Percentiles rank a stretch among this genome's conserved stretches.
phyloP scores from a whole-genome alignment of 192 early-diverging fungal species.

The Jimgerdemannia lactiflua region DNA sequence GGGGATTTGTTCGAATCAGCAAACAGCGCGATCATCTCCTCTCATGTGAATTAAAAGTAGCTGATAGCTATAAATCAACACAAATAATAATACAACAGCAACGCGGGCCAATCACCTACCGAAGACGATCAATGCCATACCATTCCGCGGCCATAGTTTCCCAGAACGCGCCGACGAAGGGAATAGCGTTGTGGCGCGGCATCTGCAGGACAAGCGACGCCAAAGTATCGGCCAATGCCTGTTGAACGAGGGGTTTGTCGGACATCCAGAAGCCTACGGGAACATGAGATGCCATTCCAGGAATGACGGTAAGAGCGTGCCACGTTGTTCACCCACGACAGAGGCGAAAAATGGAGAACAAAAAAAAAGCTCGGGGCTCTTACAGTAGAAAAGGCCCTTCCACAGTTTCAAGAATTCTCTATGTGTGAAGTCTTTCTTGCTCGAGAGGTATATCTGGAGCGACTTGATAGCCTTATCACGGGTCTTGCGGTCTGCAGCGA shows the following conservation, averaged over 20 bases:
- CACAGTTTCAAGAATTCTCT: slow-evolving; percentile 80
- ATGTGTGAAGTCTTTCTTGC: slow-evolving; percentile 48
- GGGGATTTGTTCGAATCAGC: too few species aligned
- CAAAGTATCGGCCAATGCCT: slow-evolving; percentile 81
- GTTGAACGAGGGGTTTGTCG: slow-evolving; percentile 91
- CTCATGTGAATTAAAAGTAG: too few species aligned
- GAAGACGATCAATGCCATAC: slow-evolving; percentile 74
- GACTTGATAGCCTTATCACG: slow-evolving; percentile 69
- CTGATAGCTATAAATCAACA: too few species aligned
- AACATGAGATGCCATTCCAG: neutral
- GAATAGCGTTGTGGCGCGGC: slow-evolving; percentile 40
- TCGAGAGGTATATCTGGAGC: slow-evolving; percentile 54
- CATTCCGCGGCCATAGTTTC: slow-evolving; percentile 65
- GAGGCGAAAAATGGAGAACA: neutral
- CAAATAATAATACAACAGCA: too few species aligned
- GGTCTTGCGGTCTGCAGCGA: slow-evolving; percentile 60
- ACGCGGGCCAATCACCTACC: slow-evolving; percentile 36
- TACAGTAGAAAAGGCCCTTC: slow-evolving; percentile 94
- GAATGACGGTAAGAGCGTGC: neutral
- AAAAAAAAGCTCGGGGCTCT: slow-evolving; percentile 16
- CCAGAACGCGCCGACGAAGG: slow-evolving; percentile 66
- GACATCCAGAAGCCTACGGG: slow-evolving; percentile 90
- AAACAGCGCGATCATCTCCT: too few species aligned
- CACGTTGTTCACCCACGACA: neutral
- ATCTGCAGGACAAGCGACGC: slow-evolving; percentile 54